These are phyloP conservation scores for Boletus subcaerulescens DNA, from an alignment of 768 basidiomycete species.

Conservation along the genomic window DNA sequence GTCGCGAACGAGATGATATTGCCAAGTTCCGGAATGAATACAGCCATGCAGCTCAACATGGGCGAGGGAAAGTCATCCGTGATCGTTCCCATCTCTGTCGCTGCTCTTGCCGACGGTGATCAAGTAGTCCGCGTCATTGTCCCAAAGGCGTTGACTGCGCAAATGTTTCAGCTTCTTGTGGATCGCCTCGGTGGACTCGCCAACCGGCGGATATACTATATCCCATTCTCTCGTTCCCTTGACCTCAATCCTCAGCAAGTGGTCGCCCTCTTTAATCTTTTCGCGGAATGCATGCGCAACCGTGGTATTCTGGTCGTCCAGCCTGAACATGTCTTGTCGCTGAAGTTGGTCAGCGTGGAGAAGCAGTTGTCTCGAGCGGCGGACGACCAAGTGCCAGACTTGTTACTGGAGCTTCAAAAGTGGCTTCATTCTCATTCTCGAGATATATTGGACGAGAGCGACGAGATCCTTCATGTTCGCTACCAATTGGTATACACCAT, in stretches of 20 bases:
- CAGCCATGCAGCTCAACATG: conserved; percentile 53
- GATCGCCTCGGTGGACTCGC: conserved; percentile 42
- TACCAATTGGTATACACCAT: conserved; percentile 39
- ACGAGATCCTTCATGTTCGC: conserved; percentile 33
- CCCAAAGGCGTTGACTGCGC: conserved; percentile 43
- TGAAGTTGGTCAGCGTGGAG: conserved; percentile 46
- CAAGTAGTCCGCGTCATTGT: conserved; percentile 48
- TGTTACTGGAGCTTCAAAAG: conserved; percentile 26
- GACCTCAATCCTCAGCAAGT: conserved; percentile 17
- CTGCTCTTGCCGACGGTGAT: conserved; percentile 41
- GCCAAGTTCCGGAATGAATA: conserved; percentile 36
- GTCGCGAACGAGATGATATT: conserved; percentile 48
- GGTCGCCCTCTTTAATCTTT: conserved; percentile 29
- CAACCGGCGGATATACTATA: conserved; percentile 45
- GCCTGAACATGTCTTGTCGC: conserved; percentile 54
- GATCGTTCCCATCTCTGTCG: conserved; percentile 44
- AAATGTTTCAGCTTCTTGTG: conserved; percentile 49
- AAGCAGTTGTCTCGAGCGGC: conserved; percentile 13
- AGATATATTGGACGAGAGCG: conserved; percentile 33
- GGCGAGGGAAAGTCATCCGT: conserved; percentile 54
- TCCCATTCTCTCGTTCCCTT: conserved; percentile 49
- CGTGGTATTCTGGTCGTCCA: conserved; percentile 48
- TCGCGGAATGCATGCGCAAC: conserved; percentile 36
- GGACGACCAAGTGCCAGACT: neutral
- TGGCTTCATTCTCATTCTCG: conserved; percentile 28